A percentile compares a stretch with the other conserved stretches of the same genome.
Conservation (phyloP, 2,329 filamentous ascomycete species). For the Talaromyces sp. region DNA sequence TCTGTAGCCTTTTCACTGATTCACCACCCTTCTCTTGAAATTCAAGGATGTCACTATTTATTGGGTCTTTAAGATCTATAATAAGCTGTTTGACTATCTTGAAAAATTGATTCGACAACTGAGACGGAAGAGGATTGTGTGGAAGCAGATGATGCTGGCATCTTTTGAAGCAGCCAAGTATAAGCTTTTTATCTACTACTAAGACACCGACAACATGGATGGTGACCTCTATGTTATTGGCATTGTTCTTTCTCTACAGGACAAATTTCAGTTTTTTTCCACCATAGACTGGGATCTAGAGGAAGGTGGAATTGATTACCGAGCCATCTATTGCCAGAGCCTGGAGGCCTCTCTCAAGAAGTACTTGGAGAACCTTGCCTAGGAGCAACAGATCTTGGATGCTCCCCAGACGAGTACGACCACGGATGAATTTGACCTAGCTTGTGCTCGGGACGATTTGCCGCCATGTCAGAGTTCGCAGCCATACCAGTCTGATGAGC, state of each 20-base stretch:
- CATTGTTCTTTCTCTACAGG: slow-evolving; percentile 18
- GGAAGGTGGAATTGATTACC: background rate
- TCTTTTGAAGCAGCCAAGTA: too few species aligned
- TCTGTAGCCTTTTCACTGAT: slow-evolving; percentile 9
- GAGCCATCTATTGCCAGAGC: slow-evolving; percentile 10
- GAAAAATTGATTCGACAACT: slow-evolving; percentile 9
- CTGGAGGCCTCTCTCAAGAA: slow-evolving; percentile 2
- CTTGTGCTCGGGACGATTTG: too few species aligned
- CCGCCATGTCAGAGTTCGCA: too few species aligned
- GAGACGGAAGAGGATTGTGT: too few species aligned
- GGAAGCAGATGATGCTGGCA: too few species aligned
- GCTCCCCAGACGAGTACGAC: too few species aligned
- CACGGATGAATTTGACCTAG: too few species aligned
- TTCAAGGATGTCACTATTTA: slow-evolving; percentile 20
- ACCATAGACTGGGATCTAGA: slow-evolving; percentile 17
- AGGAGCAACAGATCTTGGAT: too few species aligned
- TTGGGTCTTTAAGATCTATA: slow-evolving; percentile 22
- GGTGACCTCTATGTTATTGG: slow-evolving; percentile 3
- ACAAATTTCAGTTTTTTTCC: slow-evolving; percentile 22
- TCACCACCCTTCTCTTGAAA: slow-evolving; percentile 18
- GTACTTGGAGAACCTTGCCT: too few species aligned
- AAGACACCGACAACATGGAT: too few species aligned
- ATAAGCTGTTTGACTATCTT: slow-evolving; percentile 5
- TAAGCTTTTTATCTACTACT: too few species aligned
- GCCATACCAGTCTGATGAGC: too few species aligned